A percentile compares a stretch with the other conserved stretches of the same genome.
phyloP scores from a whole-genome alignment of 2,329 filamentous ascomycete species.

The Pseudogymnoascus sp. region DNA sequence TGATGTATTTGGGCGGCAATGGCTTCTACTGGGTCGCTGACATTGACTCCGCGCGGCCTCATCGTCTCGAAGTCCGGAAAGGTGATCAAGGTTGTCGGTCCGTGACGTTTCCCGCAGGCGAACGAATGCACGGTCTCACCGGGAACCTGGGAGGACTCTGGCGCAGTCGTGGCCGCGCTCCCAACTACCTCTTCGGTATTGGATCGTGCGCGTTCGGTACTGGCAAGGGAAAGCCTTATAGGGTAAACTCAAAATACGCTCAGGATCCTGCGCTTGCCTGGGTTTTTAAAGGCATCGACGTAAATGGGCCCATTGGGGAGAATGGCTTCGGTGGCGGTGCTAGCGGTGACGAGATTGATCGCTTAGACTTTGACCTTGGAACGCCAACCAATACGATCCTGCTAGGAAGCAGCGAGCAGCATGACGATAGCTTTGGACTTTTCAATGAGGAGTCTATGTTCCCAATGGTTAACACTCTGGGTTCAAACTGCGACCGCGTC shows the following conservation, averaged over 20 bases:
- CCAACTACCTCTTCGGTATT: conserved; percentile 29
- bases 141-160: conserved; percentile 30
- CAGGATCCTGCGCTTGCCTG: conserved; percentile 10
- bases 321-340: conserved; percentile 28
- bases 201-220: conserved; percentile 28
- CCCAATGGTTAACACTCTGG: conserved; percentile 21
- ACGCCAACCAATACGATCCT: conserved; percentile 27
- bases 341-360: conserved; percentile 32
- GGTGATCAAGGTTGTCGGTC: conserved; percentile 30
- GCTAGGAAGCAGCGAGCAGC: conserved; percentile 22
- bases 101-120: conserved; percentile 25
- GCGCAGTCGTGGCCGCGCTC: conserved; percentile 26
- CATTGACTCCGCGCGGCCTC: conserved; percentile 20
- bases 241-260: background rate
- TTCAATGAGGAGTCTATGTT: conserved; percentile 23
- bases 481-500: conserved; percentile 18
- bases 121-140: conserved; percentile 26
- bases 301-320: conserved; percentile 21
- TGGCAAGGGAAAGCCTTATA: conserved; percentile 22
- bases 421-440: conserved; percentile 21
- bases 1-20: conserved; percentile 35
- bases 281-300: background rate
- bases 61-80: conserved; percentile 30
- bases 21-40: conserved; percentile 31
- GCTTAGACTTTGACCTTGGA: conserved; percentile 27